Base-by-base conservation (phyloP, 1,139 yeast genomes). In the Pichia sp. region DNA sequence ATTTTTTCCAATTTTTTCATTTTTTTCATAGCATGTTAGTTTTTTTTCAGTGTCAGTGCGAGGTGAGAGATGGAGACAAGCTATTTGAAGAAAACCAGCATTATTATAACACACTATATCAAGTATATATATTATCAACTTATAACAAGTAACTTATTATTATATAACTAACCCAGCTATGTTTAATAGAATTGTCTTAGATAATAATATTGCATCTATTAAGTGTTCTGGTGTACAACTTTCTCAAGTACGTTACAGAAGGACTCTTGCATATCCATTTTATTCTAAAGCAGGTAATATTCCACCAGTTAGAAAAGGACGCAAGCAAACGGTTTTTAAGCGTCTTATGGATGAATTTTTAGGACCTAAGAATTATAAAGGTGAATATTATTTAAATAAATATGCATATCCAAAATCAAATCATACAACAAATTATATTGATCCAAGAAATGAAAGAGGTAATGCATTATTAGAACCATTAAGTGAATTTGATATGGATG, bases 281-380 rank as follows among this genome's bases (percentile, higher is more conserved):
- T 73, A 71, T 51, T 68, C 69, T 16, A 67, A 64, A 46, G 64
- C 67, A 45, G 65, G 65, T 49, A 61, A 71, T 51, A 67, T 68
- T 35, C 70, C 70, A 52, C 68, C 68, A 37, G 59, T 66, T 39
- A 66, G 71, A 41, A 66, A 67, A 52, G 66, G 66, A 43, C 71
- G 71, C 54, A 70, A 69, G 46, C 63, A 60, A 49, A 65, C 76
- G 10, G 64, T 62, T 22, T 56, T 67, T 45, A 65, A 65, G 50
- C 61, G 63, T 45, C 60, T 70, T 50, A 57, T 76, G 66, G 71
- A 69, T 55, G 70, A 68, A 51, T 86, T 86, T 66, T 69, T 87
- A 48, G 97, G 97, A 3, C 95, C 95, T 32, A 77, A 72, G 62
- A 87, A 87, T 64, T 75, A 78, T 62, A 80, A 85, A 60, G 97